Evolutionary conservation across 2,329 filamentous ascomycete species (phyloP).

Genomic region (Plenodomus biglobosus): DNA sequence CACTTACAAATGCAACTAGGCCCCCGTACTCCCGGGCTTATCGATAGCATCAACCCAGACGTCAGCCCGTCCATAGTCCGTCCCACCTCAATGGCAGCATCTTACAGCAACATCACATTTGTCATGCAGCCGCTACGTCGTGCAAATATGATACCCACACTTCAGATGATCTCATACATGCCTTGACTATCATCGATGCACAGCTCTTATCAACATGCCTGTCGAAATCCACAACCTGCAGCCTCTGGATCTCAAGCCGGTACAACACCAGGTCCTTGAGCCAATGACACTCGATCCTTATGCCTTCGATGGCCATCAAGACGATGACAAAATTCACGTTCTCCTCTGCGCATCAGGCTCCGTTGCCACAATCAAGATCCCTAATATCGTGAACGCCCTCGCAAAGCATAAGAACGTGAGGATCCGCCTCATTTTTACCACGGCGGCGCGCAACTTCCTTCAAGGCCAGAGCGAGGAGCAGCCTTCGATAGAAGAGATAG

Average conservation of each 20-base stretch:
- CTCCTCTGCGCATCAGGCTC: slow-evolving; percentile 69
- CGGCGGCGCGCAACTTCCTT: slow-evolving; percentile 73
- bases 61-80: slow-evolving; percentile 5
- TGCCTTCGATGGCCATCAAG: slow-evolving; percentile 30
- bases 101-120: slow-evolving; percentile 1
- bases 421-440: slow-evolving; percentile 81
- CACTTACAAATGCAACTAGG: too few species aligned
- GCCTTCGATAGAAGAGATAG: slow-evolving; percentile 64
- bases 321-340: slow-evolving; percentile 54
- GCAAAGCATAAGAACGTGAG: slow-evolving; percentile 61
- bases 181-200: background rate
- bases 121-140: slow-evolving; percentile 10
- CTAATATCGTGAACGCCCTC: slow-evolving; percentile 56
- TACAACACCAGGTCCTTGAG: slow-evolving; percentile 26
- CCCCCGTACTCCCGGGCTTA: too few species aligned
- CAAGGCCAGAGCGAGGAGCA: slow-evolving; percentile 75
- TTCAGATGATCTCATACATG: background rate
- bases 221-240: slow-evolving; percentile 27
- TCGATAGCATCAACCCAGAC: slow-evolving; percentile 13
- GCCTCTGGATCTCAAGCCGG: slow-evolving; percentile 31
- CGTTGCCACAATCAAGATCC: slow-evolving; percentile 83
- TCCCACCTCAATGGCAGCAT: slow-evolving; percentile 1
- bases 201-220: slow-evolving; percentile 22
- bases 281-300: slow-evolving; percentile 19
- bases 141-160: background rate